Evolutionary conservation across 1,284 basidiomycete genomes (phyloP).

Genomic region (Ganoderma multipileum): DNA sequence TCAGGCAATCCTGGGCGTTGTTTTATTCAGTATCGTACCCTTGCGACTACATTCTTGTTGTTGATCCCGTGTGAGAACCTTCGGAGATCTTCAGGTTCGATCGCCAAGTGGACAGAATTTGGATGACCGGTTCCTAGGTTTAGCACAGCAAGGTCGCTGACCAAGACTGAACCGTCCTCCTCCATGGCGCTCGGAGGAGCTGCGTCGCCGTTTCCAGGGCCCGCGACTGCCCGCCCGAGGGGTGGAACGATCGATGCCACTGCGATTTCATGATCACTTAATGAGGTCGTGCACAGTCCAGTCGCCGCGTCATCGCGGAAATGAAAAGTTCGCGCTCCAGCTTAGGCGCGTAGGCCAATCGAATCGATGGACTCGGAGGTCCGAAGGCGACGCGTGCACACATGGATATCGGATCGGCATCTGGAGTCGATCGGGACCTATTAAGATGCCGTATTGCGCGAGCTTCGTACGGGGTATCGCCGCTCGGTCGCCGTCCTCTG

Average conservation of each 20-base stretch:
- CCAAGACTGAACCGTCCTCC: slow-evolving; percentile 4
- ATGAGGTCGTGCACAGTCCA: no score
- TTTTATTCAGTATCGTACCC: not conserved
- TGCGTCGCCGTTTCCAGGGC: not conserved
- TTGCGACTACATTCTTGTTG: not conserved
- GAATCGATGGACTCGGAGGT: no score
- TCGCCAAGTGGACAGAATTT: not conserved
- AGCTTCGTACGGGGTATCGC: not conserved
- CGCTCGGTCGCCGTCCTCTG: not conserved
- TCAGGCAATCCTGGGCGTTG: not conserved
- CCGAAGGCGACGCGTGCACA: not conserved
- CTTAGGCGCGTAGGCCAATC: no score
- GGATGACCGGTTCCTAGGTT: not conserved
- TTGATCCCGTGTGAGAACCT: not conserved
- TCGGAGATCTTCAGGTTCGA: not conserved
- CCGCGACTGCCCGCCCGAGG: not conserved
- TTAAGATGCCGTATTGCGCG: not conserved
- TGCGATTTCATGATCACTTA: no score
- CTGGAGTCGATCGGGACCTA: not conserved
- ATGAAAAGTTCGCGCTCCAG: no score
- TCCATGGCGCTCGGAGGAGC: slow-evolving; percentile 2
- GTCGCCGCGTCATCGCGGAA: not conserved
- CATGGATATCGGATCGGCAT: not conserved
- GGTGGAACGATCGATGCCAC: not conserved
- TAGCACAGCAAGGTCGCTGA: slow-evolving; percentile 4